Percentiles rank a stretch among this genome's conserved stretches.
Conservation (phyloP, 1,284 basidiomycete genomes). For the Kwoniella shivajii region DNA sequence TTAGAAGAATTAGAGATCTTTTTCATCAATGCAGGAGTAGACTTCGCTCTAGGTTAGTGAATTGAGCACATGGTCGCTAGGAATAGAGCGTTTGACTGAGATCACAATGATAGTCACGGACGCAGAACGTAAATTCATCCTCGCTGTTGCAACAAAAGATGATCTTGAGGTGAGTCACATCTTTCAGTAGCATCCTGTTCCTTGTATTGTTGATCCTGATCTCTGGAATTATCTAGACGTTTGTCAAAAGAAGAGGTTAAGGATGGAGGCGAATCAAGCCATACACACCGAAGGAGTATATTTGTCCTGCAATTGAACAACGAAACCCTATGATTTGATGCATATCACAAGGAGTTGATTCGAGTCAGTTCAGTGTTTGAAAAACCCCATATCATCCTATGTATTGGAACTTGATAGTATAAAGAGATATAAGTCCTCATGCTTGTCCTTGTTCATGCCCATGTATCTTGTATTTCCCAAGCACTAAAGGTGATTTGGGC, state of each 20-base stretch:
- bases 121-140: constrained; percentile 75
- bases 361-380: too few species aligned
- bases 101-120: constrained; percentile 68
- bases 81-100: neutral
- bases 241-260: too few species aligned
- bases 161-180: constrained; percentile 69
- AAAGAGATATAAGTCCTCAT: too few species aligned
- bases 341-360: too few species aligned
- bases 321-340: too few species aligned
- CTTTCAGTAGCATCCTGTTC: neutral
- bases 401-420: too few species aligned
- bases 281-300: too few species aligned
- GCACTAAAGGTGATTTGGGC: neutral
- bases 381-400: too few species aligned
- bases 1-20: constrained; percentile 76
- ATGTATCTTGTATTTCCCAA: constrained; percentile 14
- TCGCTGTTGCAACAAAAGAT: constrained; percentile 75
- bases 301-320: too few species aligned
- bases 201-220: neutral
- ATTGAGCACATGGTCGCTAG: too few species aligned
- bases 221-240: neutral
- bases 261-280: too few species aligned
- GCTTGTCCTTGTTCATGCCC: too few species aligned
- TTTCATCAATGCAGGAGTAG: constrained; percentile 60
- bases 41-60: constrained; percentile 74